Evolutionary conservation across 2,329 filamentous ascomycete genomes (phyloP).

Genomic region (Ambrosiella xylebori): DNA sequence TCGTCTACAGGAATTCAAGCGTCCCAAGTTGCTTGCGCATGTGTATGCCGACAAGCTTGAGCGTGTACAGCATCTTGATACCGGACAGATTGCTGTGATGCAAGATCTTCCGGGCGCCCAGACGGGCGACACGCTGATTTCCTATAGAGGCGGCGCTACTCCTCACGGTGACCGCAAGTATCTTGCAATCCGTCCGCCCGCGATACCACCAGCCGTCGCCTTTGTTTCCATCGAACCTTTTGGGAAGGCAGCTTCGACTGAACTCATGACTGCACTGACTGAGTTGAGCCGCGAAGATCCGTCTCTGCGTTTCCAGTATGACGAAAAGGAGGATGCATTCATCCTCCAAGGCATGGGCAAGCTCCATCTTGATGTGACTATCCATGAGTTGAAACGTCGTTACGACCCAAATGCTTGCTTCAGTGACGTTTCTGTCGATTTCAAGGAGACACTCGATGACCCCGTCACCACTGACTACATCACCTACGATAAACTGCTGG

Average conservation of each 20-base stretch:
- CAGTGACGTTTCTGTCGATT: constrained; percentile 86
- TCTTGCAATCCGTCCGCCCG: constrained; percentile 71
- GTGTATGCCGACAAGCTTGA: constrained; percentile 81
- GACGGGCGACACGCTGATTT: constrained; percentile 81
- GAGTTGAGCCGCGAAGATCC: constrained; percentile 82
- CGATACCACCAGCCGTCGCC: constrained; percentile 84
- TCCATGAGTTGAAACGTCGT: constrained; percentile 73
- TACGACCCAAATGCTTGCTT: constrained; percentile 68
- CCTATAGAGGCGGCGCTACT: constrained; percentile 43
- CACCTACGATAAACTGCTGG: constrained; percentile 62
- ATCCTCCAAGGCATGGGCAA: constrained; percentile 93
- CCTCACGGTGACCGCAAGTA: constrained; percentile 53
- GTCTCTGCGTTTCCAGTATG: constrained; percentile 66
- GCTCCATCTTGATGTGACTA: constrained; percentile 81
- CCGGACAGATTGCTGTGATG: constrained; percentile 88
- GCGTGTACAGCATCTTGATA: constrained; percentile 61
- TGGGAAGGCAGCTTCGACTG: constrained; percentile 61
- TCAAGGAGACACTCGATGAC: constrained; percentile 61
- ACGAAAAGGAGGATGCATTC: constrained; percentile 84
- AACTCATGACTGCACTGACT: constrained; percentile 57
- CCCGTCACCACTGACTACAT: constrained; percentile 39
- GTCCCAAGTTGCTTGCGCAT: constrained; percentile 63
- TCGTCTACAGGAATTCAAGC: constrained; percentile 60
- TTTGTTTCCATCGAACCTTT: constrained; percentile 84
- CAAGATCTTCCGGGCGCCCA: constrained; percentile 78